phyloP scores from a whole-genome alignment of 2,329 filamentous ascomycete species.

The Curvularia spicifera region DNA sequence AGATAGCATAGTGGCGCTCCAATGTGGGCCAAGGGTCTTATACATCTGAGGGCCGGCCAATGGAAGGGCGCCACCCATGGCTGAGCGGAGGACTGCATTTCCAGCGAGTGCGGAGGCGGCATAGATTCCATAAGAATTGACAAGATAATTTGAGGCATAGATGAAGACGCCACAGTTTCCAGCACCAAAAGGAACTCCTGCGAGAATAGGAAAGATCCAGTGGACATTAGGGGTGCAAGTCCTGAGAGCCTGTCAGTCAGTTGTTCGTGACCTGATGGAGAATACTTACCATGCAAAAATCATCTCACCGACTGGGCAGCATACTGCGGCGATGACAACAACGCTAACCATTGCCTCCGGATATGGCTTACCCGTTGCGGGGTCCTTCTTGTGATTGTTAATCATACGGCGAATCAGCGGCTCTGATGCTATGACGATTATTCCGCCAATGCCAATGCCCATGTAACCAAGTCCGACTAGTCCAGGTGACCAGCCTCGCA shows the following conservation, averaged over 20 bases:
- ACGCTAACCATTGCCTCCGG: slow-evolving; percentile 84
- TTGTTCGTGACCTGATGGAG: not conserved
- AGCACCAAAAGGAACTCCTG: slow-evolving; percentile 78
- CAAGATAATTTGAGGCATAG: slow-evolving; percentile 80
- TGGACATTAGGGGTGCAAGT: slow-evolving; percentile 75
- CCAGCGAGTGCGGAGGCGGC: slow-evolving; percentile 80
- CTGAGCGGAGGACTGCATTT: slow-evolving; percentile 74
- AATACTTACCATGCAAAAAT: slow-evolving; percentile 74
- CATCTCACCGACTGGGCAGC: slow-evolving; percentile 79
- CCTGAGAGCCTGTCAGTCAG: not conserved
- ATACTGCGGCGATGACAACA: slow-evolving; percentile 76
- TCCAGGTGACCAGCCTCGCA: slow-evolving; percentile 78
- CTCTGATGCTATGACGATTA: slow-evolving; percentile 60
- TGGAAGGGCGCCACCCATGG: slow-evolving; percentile 79
- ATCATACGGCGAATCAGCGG: slow-evolving; percentile 79
- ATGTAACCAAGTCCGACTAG: slow-evolving; percentile 78
- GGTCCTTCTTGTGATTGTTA: slow-evolving; percentile 75
- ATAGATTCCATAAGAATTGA: slow-evolving; percentile 79
- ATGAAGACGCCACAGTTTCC: slow-evolving; percentile 83
- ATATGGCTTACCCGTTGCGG: slow-evolving; percentile 71
- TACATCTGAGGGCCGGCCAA: slow-evolving; percentile 72
- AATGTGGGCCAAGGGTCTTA: slow-evolving; percentile 69
- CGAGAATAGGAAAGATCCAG: slow-evolving; percentile 80
- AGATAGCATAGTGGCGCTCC: slow-evolving; percentile 78
- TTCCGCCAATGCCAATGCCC: slow-evolving; percentile 68